Conservation (phyloP, 768 basidiomycete genomes). For the Agrocybe praecox region DNA sequence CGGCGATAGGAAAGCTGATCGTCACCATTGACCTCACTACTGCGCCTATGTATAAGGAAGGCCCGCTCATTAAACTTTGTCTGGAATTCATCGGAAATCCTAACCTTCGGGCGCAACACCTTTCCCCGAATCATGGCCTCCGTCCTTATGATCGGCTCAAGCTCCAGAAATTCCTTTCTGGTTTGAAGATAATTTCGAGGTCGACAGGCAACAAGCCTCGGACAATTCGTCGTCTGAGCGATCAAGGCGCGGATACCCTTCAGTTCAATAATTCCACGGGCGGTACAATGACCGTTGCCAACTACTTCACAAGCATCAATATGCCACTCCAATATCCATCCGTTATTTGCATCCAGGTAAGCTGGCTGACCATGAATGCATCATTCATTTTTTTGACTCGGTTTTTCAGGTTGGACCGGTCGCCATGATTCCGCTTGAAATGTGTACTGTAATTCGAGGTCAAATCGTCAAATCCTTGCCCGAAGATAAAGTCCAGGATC, state of each 20-base stretch:
- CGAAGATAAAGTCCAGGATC: constrained; percentile 59
- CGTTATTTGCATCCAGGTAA: constrained; percentile 60
- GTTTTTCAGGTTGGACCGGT: constrained; percentile 53
- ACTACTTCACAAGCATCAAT: constrained; percentile 25
- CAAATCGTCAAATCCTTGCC: constrained; percentile 78
- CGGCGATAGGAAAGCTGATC: constrained; percentile 61
- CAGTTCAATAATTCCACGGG: constrained; percentile 55
- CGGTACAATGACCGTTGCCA: constrained; percentile 44
- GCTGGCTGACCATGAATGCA: not conserved
- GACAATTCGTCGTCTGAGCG: constrained; percentile 57
- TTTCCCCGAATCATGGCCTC: constrained; percentile 33
- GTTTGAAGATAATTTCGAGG: constrained; percentile 32
- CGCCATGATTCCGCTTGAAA: constrained; percentile 68
- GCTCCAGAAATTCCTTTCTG: constrained; percentile 37
- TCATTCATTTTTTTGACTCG: not conserved
- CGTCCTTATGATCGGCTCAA: constrained; percentile 52
- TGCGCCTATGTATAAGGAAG: constrained; percentile 73
- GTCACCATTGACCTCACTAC: constrained; percentile 82
- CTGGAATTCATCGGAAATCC: constrained; percentile 48
- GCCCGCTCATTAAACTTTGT: constrained; percentile 59
- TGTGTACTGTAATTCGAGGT: constrained; percentile 61
- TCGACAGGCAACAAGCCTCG: constrained; percentile 37
- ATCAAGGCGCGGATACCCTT: constrained; percentile 46
- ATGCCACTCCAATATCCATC: constrained; percentile 45
- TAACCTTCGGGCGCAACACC: not conserved